Percentiles rank a stretch among this genome's conserved stretches.
Evolutionary conservation across 208 protist species (phyloP).

Genomic region (Novymonas esmeraldas): DNA sequence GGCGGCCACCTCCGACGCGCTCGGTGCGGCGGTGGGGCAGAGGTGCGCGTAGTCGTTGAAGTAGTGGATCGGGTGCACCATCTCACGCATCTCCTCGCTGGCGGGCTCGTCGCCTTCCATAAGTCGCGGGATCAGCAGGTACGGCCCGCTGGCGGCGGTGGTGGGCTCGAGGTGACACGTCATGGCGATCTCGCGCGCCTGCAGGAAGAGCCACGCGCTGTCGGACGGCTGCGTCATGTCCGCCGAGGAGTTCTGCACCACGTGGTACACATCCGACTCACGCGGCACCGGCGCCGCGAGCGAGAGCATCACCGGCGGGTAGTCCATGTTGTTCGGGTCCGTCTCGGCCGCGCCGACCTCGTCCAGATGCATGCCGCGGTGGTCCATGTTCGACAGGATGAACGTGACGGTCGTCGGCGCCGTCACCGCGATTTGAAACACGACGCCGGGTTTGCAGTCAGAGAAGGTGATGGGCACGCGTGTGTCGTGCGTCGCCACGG

Average conservation of each 20-base stretch:
- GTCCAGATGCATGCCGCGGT: slow-evolving; percentile 38
- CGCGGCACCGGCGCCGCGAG: slow-evolving; percentile 40
- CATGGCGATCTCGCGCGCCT: slow-evolving; percentile 84
- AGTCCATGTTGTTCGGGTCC: slow-evolving; percentile 45
- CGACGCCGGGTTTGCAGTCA: slow-evolving; percentile 58
- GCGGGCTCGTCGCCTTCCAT: slow-evolving; percentile 62
- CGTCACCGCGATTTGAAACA: slow-evolving; percentile 65
- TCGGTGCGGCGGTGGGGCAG: slow-evolving; percentile 21
- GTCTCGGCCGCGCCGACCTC: slow-evolving; percentile 27
- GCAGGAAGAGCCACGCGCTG: slow-evolving; percentile 78
- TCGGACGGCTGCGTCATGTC: slow-evolving; percentile 52
- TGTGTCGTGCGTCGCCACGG: slow-evolving; percentile 41
- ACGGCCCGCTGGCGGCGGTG: slow-evolving; percentile 47
- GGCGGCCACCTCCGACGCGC: slow-evolving; percentile 57
- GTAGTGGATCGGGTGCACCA: slow-evolving; percentile 59
- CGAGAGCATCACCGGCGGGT: slow-evolving; percentile 86
- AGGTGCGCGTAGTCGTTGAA: slow-evolving; percentile 61
- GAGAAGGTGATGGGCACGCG: slow-evolving; percentile 76
- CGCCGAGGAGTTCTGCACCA: slow-evolving; percentile 65
- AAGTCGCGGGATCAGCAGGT: slow-evolving; percentile 74
- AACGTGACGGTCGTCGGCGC: slow-evolving; percentile 49
- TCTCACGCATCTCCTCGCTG: slow-evolving; percentile 36
- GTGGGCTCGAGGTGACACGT: slow-evolving; percentile 50
- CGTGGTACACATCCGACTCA: slow-evolving; percentile 38
- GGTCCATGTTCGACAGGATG: slow-evolving; percentile 70